Percentiles rank a stretch among this genome's conserved stretches.
Conservation (phyloP, 345 rosid genomes). For the Gossypium herbaceum region DNA sequence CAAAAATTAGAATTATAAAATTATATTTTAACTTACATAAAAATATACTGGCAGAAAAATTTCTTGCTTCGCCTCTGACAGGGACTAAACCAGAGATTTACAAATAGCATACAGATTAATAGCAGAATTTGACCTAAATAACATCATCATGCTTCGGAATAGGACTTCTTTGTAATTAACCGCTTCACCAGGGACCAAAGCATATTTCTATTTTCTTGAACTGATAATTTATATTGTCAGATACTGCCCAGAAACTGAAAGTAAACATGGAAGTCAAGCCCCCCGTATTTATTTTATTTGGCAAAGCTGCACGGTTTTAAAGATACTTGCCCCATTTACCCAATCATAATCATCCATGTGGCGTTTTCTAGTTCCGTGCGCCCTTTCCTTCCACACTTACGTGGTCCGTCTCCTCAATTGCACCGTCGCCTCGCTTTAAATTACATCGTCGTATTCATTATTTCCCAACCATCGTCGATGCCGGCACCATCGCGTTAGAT, state of each 20-base stretch:
- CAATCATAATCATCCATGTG: constrained; percentile 25
- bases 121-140: no score
- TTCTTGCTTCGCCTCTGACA: no score
- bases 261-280: neutral
- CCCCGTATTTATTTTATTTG: neutral
- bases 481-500: constrained; percentile 6
- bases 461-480: constrained; percentile 11
- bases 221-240: neutral
- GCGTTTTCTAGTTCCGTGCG: neutral
- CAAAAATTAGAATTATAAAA: no score
- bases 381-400: neutral
- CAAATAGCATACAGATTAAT: no score
- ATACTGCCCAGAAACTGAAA: neutral
- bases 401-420: constrained; percentile 23
- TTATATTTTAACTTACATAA: no score
- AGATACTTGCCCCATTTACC: neutral
- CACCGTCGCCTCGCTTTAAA: constrained; percentile 4
- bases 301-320: constrained; percentile 9
- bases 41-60: no score
- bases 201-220: no score
- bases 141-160: neutral
- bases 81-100: no score
- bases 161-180: neutral
- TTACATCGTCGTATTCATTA: constrained; percentile 19
- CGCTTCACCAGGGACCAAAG: neutral